phyloP scores from a whole-genome alignment of 78 protist genomes.

The Anaeramoeba ignava region DNA sequence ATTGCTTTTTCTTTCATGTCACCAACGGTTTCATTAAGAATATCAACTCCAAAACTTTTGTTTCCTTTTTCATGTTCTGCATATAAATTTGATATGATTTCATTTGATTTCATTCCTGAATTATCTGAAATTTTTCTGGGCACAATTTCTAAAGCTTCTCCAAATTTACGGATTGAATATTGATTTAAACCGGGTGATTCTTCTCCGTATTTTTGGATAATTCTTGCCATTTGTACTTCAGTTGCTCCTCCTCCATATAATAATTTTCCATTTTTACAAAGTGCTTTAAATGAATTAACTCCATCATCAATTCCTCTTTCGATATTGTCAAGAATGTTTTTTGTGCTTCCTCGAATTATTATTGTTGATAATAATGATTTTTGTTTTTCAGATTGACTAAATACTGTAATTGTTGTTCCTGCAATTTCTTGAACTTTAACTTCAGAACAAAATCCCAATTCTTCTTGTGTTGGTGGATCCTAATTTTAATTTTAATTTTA shows the following conservation, averaged over 20 bases:
- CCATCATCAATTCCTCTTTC: slow-evolving; percentile 92
- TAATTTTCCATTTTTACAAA: slow-evolving; percentile 63
- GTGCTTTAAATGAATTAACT: slow-evolving; percentile 73
- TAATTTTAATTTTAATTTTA: too few relatives aligned
- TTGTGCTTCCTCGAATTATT: slow-evolving; percentile 84
- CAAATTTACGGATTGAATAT: slow-evolving; percentile 15
- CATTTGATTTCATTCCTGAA: slow-evolving; percentile 54
- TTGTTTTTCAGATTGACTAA: slow-evolving; percentile 19
- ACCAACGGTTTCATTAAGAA: slow-evolving; percentile 26
- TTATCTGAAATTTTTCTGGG: slow-evolving; percentile 85
- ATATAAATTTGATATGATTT: slow-evolving; percentile 44
- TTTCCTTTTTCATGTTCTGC: slow-evolving; percentile 80
- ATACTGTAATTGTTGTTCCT: slow-evolving; percentile 14
- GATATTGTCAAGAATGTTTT: slow-evolving; percentile 80
- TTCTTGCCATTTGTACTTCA: slow-evolving; percentile 75
- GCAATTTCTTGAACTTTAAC: slow-evolving; percentile 28
- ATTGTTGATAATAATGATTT: slow-evolving; percentile 64
- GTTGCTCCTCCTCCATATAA: slow-evolving; percentile 95
- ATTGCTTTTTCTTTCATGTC: slow-evolving; percentile 1
- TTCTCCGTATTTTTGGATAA: too few relatives aligned
- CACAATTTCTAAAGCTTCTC: slow-evolving; percentile 7
- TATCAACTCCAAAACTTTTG: slow-evolving; percentile 63
- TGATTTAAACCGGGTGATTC: slow-evolving; percentile 30
- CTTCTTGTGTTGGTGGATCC: slow-evolving; percentile 81
- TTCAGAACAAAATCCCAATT: slow-evolving; percentile 52